These are phyloP conservation scores for Prunus campanulata DNA, from an alignment of 306 rosid species.

Conservation along the genomic window DNA sequence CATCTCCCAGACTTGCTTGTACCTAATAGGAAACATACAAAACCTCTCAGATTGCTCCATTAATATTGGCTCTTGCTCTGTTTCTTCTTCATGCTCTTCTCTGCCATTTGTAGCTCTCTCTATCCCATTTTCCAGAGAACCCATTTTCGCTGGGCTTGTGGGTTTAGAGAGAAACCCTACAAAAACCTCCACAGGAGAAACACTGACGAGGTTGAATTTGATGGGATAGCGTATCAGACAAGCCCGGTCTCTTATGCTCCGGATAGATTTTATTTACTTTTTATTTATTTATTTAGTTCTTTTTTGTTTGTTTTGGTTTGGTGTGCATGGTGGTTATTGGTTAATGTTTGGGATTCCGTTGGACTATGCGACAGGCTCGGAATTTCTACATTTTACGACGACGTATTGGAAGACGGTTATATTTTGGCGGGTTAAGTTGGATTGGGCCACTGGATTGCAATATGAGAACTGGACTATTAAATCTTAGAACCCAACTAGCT, in stretches of 20 bases:
- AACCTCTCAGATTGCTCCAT: slow-evolving; percentile 73
- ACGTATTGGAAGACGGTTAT: neutral
- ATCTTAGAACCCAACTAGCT: neutral
- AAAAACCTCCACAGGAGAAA: slow-evolving; percentile 9
- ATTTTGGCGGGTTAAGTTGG: neutral
- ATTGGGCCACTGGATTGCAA: neutral
- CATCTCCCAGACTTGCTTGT: slow-evolving; percentile 87
- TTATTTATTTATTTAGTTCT: neutral
- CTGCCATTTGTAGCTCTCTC: slow-evolving; percentile 5
- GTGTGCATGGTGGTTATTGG: neutral
- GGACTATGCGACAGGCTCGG: neutral
- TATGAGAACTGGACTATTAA: neutral
- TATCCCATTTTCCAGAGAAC: slow-evolving; percentile 45
- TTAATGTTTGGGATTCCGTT: neutral
- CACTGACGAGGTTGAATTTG: neutral
- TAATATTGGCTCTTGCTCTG: slow-evolving; percentile 59
- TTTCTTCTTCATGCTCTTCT: slow-evolving; percentile 5
- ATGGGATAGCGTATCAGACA: slow-evolving; percentile 2
- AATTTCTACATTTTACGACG: neutral
- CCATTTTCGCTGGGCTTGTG: slow-evolving; percentile 29
- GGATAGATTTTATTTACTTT: neutral
- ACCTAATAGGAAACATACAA: slow-evolving; percentile 79
- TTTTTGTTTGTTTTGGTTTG: neutral
- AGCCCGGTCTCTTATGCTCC: slow-evolving; percentile 1
- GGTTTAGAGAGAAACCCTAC: slow-evolving; percentile 24